Evolutionary conservation across 257 asterid genomes (phyloP).

Genomic region (Gardenia jasminoides): DNA sequence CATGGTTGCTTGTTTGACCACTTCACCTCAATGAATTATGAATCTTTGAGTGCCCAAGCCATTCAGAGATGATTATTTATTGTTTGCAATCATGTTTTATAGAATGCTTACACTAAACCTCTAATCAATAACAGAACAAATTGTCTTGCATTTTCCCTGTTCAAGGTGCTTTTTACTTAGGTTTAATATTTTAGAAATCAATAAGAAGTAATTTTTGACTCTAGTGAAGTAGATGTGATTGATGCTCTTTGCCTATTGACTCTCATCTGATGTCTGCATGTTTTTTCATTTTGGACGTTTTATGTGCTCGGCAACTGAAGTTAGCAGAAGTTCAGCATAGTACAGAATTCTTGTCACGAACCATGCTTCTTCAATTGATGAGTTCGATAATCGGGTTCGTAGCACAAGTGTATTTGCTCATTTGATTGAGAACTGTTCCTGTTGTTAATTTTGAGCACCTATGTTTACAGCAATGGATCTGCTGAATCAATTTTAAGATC

Average conservation of each 20-base stretch:
- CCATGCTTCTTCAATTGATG: constrained; percentile 73
- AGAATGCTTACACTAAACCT: not conserved
- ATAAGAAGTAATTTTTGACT: not conserved
- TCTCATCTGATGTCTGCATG: not conserved
- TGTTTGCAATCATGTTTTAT: not conserved
- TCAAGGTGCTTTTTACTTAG: not conserved
- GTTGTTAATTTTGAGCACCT: constrained; percentile 10
- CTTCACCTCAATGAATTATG: not conserved
- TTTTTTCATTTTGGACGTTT: not conserved
- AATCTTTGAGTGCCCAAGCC: not conserved
- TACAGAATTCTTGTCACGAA: constrained; percentile 71
- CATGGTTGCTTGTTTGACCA: not conserved
- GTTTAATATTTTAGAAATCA: not conserved
- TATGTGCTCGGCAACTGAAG: constrained; percentile 46
- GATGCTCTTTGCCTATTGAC: not conserved
- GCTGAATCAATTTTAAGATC: constrained; percentile 80
- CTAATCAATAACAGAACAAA: not conserved
- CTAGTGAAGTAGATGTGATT: too few species aligned
- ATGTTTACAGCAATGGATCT: constrained; percentile 51
- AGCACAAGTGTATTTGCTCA: not conserved
- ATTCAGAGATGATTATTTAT: not conserved
- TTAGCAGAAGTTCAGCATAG: constrained; percentile 83
- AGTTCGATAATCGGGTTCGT: constrained; percentile 76
- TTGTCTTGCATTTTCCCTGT: not conserved
- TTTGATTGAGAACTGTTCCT: constrained; percentile 8